These are phyloP conservation scores for Phyllosticta citribraziliensis DNA, from an alignment of 2,329 filamentous ascomycete species.

Conservation along the genomic window DNA sequence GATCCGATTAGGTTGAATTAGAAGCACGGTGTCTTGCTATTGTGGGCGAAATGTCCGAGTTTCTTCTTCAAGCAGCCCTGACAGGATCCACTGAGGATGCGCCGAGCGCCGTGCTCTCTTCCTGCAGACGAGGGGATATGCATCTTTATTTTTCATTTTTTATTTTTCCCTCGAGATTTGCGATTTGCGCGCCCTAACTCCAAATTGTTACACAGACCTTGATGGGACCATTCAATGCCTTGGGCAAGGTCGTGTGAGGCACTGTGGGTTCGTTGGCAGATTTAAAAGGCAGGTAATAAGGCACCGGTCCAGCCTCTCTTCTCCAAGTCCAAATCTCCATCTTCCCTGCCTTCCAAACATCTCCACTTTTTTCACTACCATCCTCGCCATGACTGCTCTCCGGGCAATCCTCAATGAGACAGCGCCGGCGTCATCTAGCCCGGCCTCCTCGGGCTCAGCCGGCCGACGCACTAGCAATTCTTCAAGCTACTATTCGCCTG, in stretches of 20 bases:
- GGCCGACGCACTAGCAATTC: neutral
- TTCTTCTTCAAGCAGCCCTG: constrained; percentile 9
- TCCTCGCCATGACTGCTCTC: constrained; percentile 5
- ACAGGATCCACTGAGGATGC: neutral
- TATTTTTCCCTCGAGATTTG: neutral
- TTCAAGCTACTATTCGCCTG: neutral
- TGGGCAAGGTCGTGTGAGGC: neutral
- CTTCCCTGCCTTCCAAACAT: neutral
- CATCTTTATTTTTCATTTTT: constrained; percentile 5
- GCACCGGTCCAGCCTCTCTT: neutral
- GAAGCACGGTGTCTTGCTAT: neutral
- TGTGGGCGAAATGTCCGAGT: constrained; percentile 3
- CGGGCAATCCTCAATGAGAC: constrained; percentile 10
- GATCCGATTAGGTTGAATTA: constrained; percentile 7
- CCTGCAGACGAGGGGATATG: constrained; percentile 6
- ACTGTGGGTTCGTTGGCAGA: neutral
- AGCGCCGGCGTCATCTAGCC: neutral
- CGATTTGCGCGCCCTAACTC: neutral
- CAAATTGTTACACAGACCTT: constrained; percentile 4
- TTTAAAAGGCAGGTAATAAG: neutral
- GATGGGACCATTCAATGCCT: neutral
- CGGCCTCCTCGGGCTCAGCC: neutral
- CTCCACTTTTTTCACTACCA: neutral
- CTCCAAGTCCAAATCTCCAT: neutral
- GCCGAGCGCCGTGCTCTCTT: neutral